Evolutionary conservation across 2,329 filamentous ascomycete species (phyloP), one percentile per base, ranked within the genome.

Genomic region (Hypoxylon rubiginosum): DNA sequence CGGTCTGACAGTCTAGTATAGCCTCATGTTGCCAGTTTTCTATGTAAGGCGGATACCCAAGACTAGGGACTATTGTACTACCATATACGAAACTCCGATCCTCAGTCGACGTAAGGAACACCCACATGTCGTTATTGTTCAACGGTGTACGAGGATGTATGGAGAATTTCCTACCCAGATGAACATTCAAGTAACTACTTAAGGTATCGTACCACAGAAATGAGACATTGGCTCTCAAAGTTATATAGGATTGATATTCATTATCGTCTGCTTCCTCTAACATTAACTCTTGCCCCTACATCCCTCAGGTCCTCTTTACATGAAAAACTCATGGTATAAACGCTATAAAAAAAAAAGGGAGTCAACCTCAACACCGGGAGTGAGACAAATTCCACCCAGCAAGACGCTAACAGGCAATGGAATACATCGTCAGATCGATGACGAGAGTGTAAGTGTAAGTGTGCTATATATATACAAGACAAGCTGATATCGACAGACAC

Each of bases 261-360:
- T 66, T 45, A 63, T 68, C 66, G 39, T 69, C 39, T 26, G 26
- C 49, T 61, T n/a, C 49, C 13, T 60, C 55, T 66, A 53, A 62
- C 53, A 52, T 32, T 60, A 52, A 10, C 24, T 49, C 39, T 24
- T 15, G 24, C 43, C 13, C 21, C 19, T 30, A 49, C 48, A 45
- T 34, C 30, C n/a, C 30, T 3, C 9, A 21, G 8, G 3, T 17
- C 13, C 28, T 17, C 41, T 36, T 17, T n/a, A n/a, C 19, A 30
- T 19, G 49, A 63, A 39, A 68, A 66, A 57, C 30, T 50, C 58
- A 24, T 64, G 59, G 66, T 64, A 69, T 62, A 57, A 54, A 61
- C 61, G 39, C 56, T 54, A 8, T 53, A 58, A n/a, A n/a, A n/a
- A n/a, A n/a, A n/a, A n/a, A n/a, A n/a, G n/a, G n/a, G 24, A 39